Evolutionary conservation across 805 yeast genomes (phyloP), one percentile per base, ranked within the genome.

Genomic region (Wickerhamomyces ciferrii): DNA sequence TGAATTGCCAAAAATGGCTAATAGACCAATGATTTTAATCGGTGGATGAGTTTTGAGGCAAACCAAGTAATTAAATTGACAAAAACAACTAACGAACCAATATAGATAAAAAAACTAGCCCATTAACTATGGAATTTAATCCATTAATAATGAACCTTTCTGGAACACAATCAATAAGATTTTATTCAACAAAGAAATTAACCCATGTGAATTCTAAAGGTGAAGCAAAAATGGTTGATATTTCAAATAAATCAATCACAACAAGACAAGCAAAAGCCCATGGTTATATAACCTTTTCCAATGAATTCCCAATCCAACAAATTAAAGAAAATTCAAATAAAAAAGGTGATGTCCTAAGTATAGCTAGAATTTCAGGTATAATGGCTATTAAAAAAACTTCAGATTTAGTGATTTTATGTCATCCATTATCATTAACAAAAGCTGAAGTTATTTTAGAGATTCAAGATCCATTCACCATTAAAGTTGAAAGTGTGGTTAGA

Each of bases 1-100:
- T 29, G 72, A 67, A 41, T 61, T 77, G 41, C 72, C 72, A 42
- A 65, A 66, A 27, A 54, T 68, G 62, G 71, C 75, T 38, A 77
- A 77, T 55, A 57, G 82, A 46, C 81, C 82, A 9, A 77, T 77
- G 82, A 75, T 77, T 37, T 55, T 77, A 49, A 77, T 77, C 47
- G 82, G 82, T 51, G 82, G 82, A 61, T 76, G 55, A 61, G 55
- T 52, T 41, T 46, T 20, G 17, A n/a, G n/a, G n/a, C 9, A 5
- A 3, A 23, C 18, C 23, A 18, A n/a, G 7, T 18, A 20, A 9
- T 24, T 18, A 14, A 37, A 18, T 7, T 18, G 11, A 15, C 3
- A 7, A 31, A 31, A 31, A 31, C 11, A 7, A n/a, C 18, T 31
- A 31, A 20, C 18, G 21, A 37, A 34, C n/a, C 4, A 18, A 18